Percentiles rank a stretch among this genome's conserved stretches.
These are phyloP conservation scores for Aspergillus arachidicola DNA, from an alignment of 2,329 filamentous ascomycete species.

Conservation along the genomic window DNA sequence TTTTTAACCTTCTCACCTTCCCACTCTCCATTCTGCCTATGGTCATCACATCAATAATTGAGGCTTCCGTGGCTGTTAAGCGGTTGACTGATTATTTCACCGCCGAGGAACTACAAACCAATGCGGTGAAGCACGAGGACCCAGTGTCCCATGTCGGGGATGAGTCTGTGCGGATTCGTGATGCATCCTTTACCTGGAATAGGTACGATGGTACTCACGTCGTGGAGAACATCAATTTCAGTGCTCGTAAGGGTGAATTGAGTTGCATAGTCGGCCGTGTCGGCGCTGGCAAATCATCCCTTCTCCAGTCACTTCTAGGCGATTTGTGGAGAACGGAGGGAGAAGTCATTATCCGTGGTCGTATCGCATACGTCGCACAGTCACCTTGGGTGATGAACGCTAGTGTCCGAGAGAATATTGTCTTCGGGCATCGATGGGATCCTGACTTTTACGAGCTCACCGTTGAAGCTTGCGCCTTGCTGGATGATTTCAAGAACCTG, in stretches of 20 bases:
- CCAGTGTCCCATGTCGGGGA: conserved; percentile 77
- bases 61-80: conserved; percentile 88
- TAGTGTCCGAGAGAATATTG: conserved; percentile 93
- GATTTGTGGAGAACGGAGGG: conserved; percentile 90
- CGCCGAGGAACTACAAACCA: conserved; percentile 84
- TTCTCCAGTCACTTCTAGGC: conserved; percentile 84
- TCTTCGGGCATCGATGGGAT: conserved; percentile 94
- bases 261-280: conserved; percentile 92
- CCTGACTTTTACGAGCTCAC: conserved; percentile 92
- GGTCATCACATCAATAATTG: conserved; percentile 96
- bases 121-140: conserved; percentile 73
- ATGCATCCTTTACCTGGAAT: conserved; percentile 94
- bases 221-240: conserved; percentile 83
- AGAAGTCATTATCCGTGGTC: conserved; percentile 78
- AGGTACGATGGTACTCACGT: conserved; percentile 69
- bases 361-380: conserved; percentile 88
- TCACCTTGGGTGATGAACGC: conserved; percentile 97
- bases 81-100: conserved; percentile 82
- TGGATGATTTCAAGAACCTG: conserved; percentile 87
- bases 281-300: conserved; percentile 91
- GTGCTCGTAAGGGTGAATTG: conserved; percentile 87
- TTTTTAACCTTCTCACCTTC: conserved; percentile 96
- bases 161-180: conserved; percentile 78
- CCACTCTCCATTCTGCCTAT: conserved; percentile 92
- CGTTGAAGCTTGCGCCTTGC: conserved; percentile 83